These are phyloP conservation scores for Prasinococcaceae sp. DNA, from an alignment of 139 green algal species.

Conservation along the genomic window DNA sequence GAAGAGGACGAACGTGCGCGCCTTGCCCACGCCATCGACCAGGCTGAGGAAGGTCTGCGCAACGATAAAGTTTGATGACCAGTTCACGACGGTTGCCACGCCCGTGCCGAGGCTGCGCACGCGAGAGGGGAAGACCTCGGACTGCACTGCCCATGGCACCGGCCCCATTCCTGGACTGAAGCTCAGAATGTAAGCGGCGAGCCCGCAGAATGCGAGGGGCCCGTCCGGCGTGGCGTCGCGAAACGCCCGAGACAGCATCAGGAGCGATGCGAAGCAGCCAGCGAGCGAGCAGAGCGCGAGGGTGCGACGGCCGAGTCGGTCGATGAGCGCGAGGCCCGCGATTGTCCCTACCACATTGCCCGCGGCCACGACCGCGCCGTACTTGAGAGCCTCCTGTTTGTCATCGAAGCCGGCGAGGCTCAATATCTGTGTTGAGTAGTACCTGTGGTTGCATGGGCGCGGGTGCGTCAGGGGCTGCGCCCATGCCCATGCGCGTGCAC, in stretches of 20 bases:
- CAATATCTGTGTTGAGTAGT: constrained; percentile 54
- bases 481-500: too few species aligned
- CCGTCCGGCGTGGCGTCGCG: constrained; percentile 15
- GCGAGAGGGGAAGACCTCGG: constrained; percentile 49
- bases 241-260: constrained; percentile 27
- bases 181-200: constrained; percentile 43
- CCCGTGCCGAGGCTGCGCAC: constrained; percentile 19
- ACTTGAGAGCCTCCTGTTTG: constrained; percentile 37
- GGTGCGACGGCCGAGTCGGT: constrained; percentile 30
- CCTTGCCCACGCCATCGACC: constrained; percentile 24
- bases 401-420: constrained; percentile 42
- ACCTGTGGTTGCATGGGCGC: too few species aligned
- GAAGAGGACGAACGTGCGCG: constrained; percentile 38
- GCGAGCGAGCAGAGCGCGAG: constrained; percentile 37
- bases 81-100: constrained; percentile 46
- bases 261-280: constrained; percentile 27
- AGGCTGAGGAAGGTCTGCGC: constrained; percentile 47
- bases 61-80: constrained; percentile 47
- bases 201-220: constrained; percentile 20
- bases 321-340: constrained; percentile 28
- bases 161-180: constrained; percentile 56
- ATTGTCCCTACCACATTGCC: constrained; percentile 48
- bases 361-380: constrained; percentile 35
- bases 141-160: constrained; percentile 57
- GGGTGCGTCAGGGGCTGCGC: too few species aligned